A percentile compares a stretch with the other conserved stretches of the same genome.
phyloP scores from a whole-genome alignment of 164 flowering plant species.

The Sextonia rubra region DNA sequence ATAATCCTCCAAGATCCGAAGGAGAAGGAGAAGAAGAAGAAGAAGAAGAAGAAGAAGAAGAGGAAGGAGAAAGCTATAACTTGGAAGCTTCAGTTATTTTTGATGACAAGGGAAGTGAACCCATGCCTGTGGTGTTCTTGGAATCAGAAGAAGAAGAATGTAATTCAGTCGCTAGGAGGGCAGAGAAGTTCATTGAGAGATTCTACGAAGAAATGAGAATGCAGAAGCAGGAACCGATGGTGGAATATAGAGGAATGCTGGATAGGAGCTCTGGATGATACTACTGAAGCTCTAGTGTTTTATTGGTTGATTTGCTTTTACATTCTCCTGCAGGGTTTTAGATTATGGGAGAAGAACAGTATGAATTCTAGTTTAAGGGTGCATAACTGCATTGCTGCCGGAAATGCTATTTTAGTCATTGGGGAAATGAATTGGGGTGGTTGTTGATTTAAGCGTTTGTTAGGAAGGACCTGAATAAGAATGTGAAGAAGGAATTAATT shows the following conservation, averaged over 20 bases:
- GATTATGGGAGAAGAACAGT: background rate
- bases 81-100: conserved; percentile 7
- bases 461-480: no score
- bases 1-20: conserved; percentile 22
- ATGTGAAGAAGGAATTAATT: no score
- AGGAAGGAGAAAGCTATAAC: conserved; percentile 6
- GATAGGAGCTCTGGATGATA: conserved; percentile 2
- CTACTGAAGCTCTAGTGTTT: background rate
- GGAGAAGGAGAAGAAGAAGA: conserved; percentile 11
- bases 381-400: no score
- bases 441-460: no score
- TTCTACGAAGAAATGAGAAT: conserved; percentile 57
- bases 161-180: conserved; percentile 58
- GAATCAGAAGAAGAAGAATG: conserved; percentile 26
- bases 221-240: conserved; percentile 37
- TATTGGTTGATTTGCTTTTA: background rate
- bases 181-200: conserved; percentile 61
- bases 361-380: no score
- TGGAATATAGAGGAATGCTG: conserved; percentile 9
- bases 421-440: no score
- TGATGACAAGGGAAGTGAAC: conserved; percentile 5
- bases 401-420: no score
- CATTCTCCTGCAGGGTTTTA: background rate
- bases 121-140: background rate
- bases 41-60: no score